These are phyloP conservation scores for Zizania palustris DNA, from an alignment of 202 grass and related monocot genomes.

Conservation along the genomic window DNA sequence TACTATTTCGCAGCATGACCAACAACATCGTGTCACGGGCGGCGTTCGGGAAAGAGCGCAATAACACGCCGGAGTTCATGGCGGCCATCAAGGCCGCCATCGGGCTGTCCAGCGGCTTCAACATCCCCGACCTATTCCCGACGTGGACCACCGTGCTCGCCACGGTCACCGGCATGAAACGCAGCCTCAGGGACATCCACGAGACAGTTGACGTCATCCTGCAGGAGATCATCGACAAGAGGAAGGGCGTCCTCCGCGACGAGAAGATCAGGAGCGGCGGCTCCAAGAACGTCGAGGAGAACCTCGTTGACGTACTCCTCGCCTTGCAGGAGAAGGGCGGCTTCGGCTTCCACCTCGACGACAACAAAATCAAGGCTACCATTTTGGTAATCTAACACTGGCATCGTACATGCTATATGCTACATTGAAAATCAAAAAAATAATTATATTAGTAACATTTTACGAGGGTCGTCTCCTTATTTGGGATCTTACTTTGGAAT, in stretches of 20 bases:
- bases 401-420: too few relatives aligned
- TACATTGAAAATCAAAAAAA: too few relatives aligned
- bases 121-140: background rate
- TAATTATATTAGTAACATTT: too few relatives aligned
- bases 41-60: slow-evolving; percentile 11
- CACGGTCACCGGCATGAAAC: background rate
- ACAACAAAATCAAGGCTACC: slow-evolving; percentile 50
- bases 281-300: background rate
- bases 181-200: background rate
- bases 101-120: background rate
- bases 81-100: background rate
- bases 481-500: too few relatives aligned
- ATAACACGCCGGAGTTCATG: background rate
- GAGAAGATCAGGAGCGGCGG: background rate
- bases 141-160: too few relatives aligned
- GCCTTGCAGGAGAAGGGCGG: background rate
- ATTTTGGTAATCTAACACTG: slow-evolving; percentile 44
- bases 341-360: slow-evolving; percentile 45
- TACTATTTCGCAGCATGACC: background rate
- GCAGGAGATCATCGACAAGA: background rate
- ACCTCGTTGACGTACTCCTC: background rate
- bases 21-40: background rate
- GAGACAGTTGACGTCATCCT: background rate
- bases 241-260: background rate
- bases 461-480: too few relatives aligned